These are phyloP conservation scores for Albifimbria verrucaria DNA, from an alignment of 2,329 filamentous ascomycete genomes.

Conservation along the genomic window DNA sequence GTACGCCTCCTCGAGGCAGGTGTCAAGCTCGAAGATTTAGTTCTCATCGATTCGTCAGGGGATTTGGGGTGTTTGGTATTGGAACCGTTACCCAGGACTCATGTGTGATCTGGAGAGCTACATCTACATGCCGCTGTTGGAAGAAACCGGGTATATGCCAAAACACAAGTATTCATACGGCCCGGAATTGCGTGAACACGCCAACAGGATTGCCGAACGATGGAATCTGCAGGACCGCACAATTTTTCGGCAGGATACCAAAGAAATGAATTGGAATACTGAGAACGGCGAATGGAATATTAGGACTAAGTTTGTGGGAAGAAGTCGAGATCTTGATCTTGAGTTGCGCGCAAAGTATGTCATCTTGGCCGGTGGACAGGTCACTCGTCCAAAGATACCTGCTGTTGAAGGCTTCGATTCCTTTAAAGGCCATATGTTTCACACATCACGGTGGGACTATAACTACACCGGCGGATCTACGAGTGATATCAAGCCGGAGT, in stretches of 20 bases:
- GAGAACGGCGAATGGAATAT: constrained; percentile 19
- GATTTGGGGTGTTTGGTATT: constrained; percentile 51
- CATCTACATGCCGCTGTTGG: constrained; percentile 57
- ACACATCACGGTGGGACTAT: constrained; percentile 46
- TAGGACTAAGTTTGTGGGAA: constrained; percentile 17
- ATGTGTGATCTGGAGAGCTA: constrained; percentile 59
- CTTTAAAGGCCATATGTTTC: constrained; percentile 40
- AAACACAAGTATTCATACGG: constrained; percentile 43
- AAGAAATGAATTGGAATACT: constrained; percentile 45
- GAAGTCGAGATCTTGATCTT: constrained; percentile 17
- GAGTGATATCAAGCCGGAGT: constrained; percentile 26
- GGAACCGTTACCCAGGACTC: constrained; percentile 47
- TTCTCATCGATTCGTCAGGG: constrained; percentile 29
- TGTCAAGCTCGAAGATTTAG: constrained; percentile 29
- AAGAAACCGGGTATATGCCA: constrained; percentile 59
- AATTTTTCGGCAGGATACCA: constrained; percentile 40
- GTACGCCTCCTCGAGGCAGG: constrained; percentile 20
- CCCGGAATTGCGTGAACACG: constrained; percentile 39
- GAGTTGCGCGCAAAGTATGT: constrained; percentile 37
- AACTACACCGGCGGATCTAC: constrained; percentile 36
- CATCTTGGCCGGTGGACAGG: constrained; percentile 33
- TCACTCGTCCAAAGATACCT: constrained; percentile 39
- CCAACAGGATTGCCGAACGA: constrained; percentile 37
- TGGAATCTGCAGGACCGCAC: constrained; percentile 32
- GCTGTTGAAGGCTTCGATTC: constrained; percentile 36